Conservation (phyloP, 2,329 filamentous ascomycete genomes). For the Calycina marina region DNA sequence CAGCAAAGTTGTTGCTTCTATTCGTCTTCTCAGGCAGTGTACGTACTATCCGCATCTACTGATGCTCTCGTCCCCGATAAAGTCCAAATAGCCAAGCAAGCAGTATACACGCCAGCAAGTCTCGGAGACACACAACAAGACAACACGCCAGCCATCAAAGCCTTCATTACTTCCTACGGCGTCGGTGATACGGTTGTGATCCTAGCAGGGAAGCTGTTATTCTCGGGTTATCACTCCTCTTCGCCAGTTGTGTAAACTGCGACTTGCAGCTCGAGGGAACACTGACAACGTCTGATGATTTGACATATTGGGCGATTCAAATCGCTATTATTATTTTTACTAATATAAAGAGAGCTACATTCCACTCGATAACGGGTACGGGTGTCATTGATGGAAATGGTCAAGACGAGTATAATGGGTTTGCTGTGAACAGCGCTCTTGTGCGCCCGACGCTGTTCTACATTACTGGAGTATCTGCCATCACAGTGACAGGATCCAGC, state of each 20-base stretch:
- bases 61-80: not conserved
- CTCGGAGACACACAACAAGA: constrained; percentile 20
- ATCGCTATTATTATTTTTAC: constrained; percentile 27
- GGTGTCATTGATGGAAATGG: constrained; percentile 33
- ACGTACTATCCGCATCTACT: not conserved
- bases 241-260: constrained; percentile 29
- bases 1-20: too few species aligned
- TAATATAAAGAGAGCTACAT: constrained; percentile 24
- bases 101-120: constrained; percentile 13
- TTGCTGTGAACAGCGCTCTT: constrained; percentile 26
- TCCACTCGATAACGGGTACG: constrained; percentile 26
- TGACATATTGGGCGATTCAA: constrained; percentile 28
- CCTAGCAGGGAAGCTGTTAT: constrained; percentile 27
- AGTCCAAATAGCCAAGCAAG: constrained; percentile 9
- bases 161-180: constrained; percentile 26
- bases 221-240: constrained; percentile 28
- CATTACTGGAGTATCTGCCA: constrained; percentile 25
- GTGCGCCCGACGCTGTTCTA: constrained; percentile 28
- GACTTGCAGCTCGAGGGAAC: constrained; percentile 31
- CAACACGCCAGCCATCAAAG: constrained; percentile 29
- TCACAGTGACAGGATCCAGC: constrained; percentile 25
- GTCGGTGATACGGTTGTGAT: constrained; percentile 30
- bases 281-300: constrained; percentile 26
- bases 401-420: constrained; percentile 28
- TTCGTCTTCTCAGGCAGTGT: too few species aligned